Evolutionary conservation across 2,329 filamentous ascomycete species (phyloP), one percentile per base, ranked within the genome.

Genomic region (Zymoseptoria tritici): DNA sequence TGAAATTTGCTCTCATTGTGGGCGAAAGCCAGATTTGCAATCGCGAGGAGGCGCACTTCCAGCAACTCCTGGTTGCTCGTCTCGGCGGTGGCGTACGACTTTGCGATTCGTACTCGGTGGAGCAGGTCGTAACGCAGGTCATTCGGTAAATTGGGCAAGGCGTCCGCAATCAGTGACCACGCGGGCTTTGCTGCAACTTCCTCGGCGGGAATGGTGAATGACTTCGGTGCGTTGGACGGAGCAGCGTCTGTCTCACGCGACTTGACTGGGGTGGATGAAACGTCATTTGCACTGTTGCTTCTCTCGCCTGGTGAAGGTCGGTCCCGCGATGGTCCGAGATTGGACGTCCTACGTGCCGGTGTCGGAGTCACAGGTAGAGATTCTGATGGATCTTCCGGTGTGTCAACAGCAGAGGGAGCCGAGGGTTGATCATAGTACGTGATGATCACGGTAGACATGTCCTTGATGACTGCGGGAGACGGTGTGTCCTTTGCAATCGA

Each of bases 1-100:
- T 91, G 81, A 68, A 99, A 96, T n/a, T 85, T 84, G 3, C 82
- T 77, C 69, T 99, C 95, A 2, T 83, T 81, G 66, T 95, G 88
- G 57, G 97, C 90, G 72, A 96, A 97, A 2, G 91, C 90, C 63
- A 99, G 75, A 68, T 97, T 99, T 22, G 90, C 89, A 61, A 97
- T 87, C 13, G 93, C 91, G 50, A 99, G 80, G 46, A 97, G 79
- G 31, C 93, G 88, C 57, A 93, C 85, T 54, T 72, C 68, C 54
- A 99, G 80, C 16, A 93, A 85, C 67, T 89, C 83, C 70, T 91
- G 88, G 52, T 91, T 85, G 21, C 83, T 83, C 60, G 86, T 81
- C 11, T 80, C 72, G 0, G 88, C 86, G 1, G 80, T 82, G 31
- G 84, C 79, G 59, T 99, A 80, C 13, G 90, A 90, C 73, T 91